Evolutionary conservation across 495 filamentous ascomycete species (phyloP).

Genomic region (Aspergillus heteromorphus): DNA sequence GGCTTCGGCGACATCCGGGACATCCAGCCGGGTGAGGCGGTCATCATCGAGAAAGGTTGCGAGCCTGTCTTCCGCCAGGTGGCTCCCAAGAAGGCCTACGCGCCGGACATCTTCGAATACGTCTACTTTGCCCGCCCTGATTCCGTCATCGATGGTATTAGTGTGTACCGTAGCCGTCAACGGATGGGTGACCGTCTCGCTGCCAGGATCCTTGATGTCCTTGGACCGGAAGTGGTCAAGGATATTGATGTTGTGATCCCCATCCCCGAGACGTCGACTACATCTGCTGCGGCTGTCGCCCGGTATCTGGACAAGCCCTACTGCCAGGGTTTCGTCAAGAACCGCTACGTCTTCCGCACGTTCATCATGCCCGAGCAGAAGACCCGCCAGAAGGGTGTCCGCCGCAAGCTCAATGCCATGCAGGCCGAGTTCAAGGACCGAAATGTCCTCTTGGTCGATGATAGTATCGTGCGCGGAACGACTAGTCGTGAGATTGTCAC

Average conservation of each 20-base stretch:
- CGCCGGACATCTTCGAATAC: constrained; percentile 94
- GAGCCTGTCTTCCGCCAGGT: constrained; percentile 73
- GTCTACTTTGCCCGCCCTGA: constrained; percentile 75
- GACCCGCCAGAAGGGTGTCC: constrained; percentile 63
- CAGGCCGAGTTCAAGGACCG: constrained; percentile 79
- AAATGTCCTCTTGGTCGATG: constrained; percentile 83
- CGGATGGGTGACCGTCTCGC: constrained; percentile 91
- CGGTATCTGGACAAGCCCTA: constrained; percentile 73
- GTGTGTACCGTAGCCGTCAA: constrained; percentile 79
- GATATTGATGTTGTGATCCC: constrained; percentile 91
- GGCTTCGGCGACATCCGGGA: constrained; percentile 79
- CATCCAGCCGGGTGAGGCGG: constrained; percentile 86
- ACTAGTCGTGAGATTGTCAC: constrained; percentile 86
- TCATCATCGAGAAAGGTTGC: constrained; percentile 83
- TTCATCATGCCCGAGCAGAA: constrained; percentile 94
- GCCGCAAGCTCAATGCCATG: constrained; percentile 69
- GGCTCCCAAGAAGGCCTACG: constrained; percentile 62
- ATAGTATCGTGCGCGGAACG: constrained; percentile 90
- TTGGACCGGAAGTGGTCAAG: constrained; percentile 69
- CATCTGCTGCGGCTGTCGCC: constrained; percentile 75
- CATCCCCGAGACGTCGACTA: constrained; percentile 83
- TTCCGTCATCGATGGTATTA: constrained; percentile 88
- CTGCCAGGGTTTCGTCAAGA: constrained; percentile 86
- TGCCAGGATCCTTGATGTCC: constrained; percentile 64
- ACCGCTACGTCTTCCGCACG: constrained; percentile 91